Evolutionary conservation across 768 basidiomycete genomes (phyloP).

Genomic region (Calocera cornea): DNA sequence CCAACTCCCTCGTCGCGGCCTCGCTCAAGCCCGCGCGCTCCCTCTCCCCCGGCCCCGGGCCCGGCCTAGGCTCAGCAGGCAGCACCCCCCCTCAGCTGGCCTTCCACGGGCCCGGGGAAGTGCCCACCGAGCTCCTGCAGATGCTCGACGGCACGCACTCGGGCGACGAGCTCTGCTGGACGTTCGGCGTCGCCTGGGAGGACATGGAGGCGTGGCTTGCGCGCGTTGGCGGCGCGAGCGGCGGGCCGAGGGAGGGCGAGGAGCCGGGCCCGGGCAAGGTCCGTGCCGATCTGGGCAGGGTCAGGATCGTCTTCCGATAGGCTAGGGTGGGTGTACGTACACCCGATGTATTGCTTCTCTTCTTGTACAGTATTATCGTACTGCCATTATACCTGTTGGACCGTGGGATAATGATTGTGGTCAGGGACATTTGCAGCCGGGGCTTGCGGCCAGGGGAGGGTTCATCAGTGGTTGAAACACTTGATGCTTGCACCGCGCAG

Average conservation of each 20-base stretch:
- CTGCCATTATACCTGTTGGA: too few relatives aligned
- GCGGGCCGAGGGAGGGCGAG: slow-evolving; percentile 38
- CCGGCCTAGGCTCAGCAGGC: slow-evolving; percentile 6
- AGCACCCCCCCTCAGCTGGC: slow-evolving; percentile 7
- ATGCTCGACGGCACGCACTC: slow-evolving; percentile 82
- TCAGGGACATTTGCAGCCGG: too few relatives aligned
- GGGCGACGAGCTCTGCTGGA: slow-evolving; percentile 77
- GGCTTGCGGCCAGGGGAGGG: too few relatives aligned
- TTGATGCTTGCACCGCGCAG: too few relatives aligned
- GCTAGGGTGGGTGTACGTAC: not conserved
- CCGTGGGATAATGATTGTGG: too few relatives aligned
- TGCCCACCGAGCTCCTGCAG: slow-evolving; percentile 16
- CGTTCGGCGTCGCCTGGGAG: slow-evolving; percentile 74
- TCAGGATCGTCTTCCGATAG: slow-evolving; percentile 34
- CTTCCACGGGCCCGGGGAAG: not conserved
- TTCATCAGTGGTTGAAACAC: too few relatives aligned
- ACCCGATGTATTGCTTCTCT: not conserved
- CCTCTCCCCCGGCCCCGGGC: not conserved
- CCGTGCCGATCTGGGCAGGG: slow-evolving; percentile 55
- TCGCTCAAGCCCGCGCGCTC: slow-evolving; percentile 12
- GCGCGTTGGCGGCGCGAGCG: slow-evolving; percentile 31
- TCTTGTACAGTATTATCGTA: not conserved
- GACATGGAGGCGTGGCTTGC: slow-evolving; percentile 46
- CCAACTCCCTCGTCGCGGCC: slow-evolving; percentile 10
- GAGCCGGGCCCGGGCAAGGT: slow-evolving; percentile 41